Percentiles rank a stretch among this genome's conserved stretches.
Conservation (phyloP, 164 flowering plant species). For the Amborella trichopoda region DNA sequence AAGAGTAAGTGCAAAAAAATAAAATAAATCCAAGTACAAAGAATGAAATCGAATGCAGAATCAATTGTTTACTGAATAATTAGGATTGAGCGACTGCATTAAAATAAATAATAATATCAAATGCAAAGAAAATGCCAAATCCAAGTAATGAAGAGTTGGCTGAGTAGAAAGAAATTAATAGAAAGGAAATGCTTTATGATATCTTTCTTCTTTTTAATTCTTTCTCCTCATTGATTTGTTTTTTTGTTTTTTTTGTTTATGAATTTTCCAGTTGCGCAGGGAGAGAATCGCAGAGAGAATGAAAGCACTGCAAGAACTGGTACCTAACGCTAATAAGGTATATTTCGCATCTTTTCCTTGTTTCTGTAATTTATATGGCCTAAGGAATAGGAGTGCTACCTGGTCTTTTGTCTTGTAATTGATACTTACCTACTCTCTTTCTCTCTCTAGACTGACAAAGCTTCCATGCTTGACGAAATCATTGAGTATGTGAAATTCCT, state of each 20-base stretch:
- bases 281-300: constrained; percentile 98
- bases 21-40: not conserved
- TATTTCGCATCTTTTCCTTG: constrained; percentile 5
- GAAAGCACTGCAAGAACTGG: constrained; percentile 93
- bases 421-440: not conserved
- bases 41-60: not conserved
- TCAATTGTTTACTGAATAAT: not conserved
- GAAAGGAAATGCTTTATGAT: not conserved
- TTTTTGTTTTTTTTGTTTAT: constrained; percentile 4
- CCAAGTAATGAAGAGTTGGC: not conserved
- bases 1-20: constrained; percentile 35
- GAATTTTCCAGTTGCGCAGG: constrained; percentile 60
- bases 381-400: not conserved
- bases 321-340: constrained; percentile 96
- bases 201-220: not conserved
- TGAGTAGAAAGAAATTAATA: too few relatives aligned
- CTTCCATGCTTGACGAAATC: constrained; percentile 98
- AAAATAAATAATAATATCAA: too few relatives aligned
- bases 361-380: not conserved
- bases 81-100: too few relatives aligned
- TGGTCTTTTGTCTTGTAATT: not conserved
- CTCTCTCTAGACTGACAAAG: constrained; percentile 80
- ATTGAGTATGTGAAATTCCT: constrained; percentile 97
- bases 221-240: not conserved
- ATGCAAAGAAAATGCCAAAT: not conserved